These are phyloP conservation scores for Microbotryum scabiosae DNA, from an alignment of 1,284 basidiomycete genomes.

Conservation along the genomic window DNA sequence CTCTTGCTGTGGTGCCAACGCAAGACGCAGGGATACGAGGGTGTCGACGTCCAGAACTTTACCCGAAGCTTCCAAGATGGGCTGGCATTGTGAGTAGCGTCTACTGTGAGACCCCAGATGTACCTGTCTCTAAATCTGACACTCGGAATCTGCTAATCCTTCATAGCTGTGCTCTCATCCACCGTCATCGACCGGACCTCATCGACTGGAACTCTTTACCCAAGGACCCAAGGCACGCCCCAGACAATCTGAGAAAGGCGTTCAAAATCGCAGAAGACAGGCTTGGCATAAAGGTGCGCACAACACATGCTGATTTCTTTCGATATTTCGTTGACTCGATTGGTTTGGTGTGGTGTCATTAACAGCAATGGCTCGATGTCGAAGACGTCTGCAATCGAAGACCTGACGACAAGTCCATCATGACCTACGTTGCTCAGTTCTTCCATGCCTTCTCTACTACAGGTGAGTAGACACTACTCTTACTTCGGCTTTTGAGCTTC, in stretches of 20 bases:
- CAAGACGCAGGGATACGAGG: constrained; percentile 82
- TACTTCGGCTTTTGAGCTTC: not conserved
- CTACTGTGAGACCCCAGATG: not conserved
- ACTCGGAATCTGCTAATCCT: not conserved
- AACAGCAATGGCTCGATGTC: constrained; percentile 85
- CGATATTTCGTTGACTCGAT: not conserved
- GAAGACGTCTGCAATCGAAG: constrained; percentile 79
- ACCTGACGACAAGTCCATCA: constrained; percentile 90
- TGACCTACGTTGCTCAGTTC: constrained; percentile 91
- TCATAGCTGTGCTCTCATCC: constrained; percentile 83
- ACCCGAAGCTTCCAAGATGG: constrained; percentile 87
- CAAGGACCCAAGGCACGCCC: constrained; percentile 57
- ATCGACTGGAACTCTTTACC: constrained; percentile 77
- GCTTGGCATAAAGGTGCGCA: constrained; percentile 74
- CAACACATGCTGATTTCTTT: not conserved
- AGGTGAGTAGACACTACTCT: constrained; percentile 48
- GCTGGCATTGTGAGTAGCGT: constrained; percentile 70
- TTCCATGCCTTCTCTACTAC: constrained; percentile 98
- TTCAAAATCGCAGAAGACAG: constrained; percentile 78
- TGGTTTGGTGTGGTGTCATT: not conserved
- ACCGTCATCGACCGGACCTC: constrained; percentile 90
- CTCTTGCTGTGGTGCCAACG: constrained; percentile 95
- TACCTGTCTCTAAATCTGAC: too few species aligned
- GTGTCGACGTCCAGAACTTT: constrained; percentile 90
- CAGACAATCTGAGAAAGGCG: constrained; percentile 64